phyloP scores from a whole-genome alignment of 441 rosid species.

The Theobroma grandiflorum region DNA sequence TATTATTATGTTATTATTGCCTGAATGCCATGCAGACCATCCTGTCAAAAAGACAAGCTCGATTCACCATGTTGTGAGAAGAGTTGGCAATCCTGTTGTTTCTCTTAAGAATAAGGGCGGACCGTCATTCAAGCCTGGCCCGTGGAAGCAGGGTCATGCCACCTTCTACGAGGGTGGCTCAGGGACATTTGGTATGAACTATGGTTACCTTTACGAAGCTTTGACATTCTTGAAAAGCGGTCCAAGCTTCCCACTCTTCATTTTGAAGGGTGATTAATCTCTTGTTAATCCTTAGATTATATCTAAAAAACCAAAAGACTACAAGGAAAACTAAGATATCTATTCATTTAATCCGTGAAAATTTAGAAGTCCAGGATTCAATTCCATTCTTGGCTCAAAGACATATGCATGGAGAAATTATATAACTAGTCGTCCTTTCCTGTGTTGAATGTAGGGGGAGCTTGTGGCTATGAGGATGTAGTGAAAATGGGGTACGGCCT shows the following conservation, averaged over 20 bases:
- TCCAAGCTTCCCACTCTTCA: background rate
- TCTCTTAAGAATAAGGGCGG: background rate
- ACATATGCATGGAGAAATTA: too few relatives aligned
- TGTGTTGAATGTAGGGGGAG: slow-evolving; percentile 49
- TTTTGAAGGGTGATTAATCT: background rate
- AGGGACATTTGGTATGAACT: slow-evolving; percentile 43
- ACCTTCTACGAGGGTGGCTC: slow-evolving; percentile 64
- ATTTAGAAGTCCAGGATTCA: too few relatives aligned
- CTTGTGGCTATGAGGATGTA: slow-evolving; percentile 59
- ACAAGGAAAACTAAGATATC: too few relatives aligned
- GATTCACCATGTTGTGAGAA: slow-evolving; percentile 28
- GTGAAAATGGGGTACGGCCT: slow-evolving; percentile 48
- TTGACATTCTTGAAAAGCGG: too few relatives aligned
- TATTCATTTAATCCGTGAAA: too few relatives aligned
- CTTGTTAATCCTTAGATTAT: too few relatives aligned
- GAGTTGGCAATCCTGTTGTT: background rate
- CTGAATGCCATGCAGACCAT: slow-evolving; percentile 14
- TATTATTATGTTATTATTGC: background rate
- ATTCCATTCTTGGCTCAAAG: too few relatives aligned
- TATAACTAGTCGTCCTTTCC: too few relatives aligned
- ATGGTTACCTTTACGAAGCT: background rate
- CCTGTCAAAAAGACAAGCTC: slow-evolving; percentile 18
- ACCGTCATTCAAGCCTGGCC: slow-evolving; percentile 51
- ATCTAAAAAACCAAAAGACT: too few relatives aligned
- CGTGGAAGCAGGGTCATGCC: slow-evolving; percentile 63